These are phyloP conservation scores for Sphagnum contortum DNA, from an alignment of 225 moss, liverwort and hornwort genomes.

Conservation along the genomic window DNA sequence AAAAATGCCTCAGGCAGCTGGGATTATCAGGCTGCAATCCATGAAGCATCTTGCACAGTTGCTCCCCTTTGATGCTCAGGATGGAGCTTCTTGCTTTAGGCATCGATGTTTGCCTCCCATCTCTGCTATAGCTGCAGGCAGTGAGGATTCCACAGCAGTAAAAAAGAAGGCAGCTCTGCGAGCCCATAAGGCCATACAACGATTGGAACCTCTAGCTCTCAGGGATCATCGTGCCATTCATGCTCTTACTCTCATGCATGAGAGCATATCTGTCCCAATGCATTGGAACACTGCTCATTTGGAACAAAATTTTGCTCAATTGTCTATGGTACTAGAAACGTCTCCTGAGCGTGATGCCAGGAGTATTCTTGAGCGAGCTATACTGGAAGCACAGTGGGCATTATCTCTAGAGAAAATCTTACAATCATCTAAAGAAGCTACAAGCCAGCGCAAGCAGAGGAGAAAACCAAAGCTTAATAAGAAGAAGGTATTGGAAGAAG, in stretches of 20 bases:
- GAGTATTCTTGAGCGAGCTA: conserved; percentile 61
- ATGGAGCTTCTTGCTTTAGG: conserved; percentile 35
- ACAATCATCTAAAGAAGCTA: conserved; percentile 23
- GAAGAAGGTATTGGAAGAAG: conserved; percentile 4
- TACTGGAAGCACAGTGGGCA: conserved; percentile 87
- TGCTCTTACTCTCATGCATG: conserved; percentile 54
- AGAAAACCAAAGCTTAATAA: conserved; percentile 1
- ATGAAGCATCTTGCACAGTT: conserved; percentile 19
- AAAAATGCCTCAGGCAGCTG: conserved; percentile 33
- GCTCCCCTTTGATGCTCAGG: conserved; percentile 17
- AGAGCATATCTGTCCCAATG: conserved; percentile 28
- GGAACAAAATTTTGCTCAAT: conserved; percentile 38
- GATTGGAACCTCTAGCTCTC: conserved; percentile 45
- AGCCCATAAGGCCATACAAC: conserved; percentile 29
- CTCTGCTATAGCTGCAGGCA: conserved; percentile 30
- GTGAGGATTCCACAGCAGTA: conserved; percentile 35
- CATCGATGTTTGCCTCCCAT: conserved; percentile 27
- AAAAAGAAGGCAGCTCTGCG: conserved; percentile 36
- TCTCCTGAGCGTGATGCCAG: conserved; percentile 51
- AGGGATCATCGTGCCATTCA: conserved; percentile 55
- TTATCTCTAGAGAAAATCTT: conserved; percentile 39
- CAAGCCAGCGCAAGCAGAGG: conserved; percentile 11
- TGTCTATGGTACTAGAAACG: conserved; percentile 14
- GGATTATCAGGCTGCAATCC: conserved; percentile 25
- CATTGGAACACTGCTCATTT: conserved; percentile 31